Evolutionary conservation across 1,139 yeast species (phyloP).

Genomic region (Protomyces arabidopsidicola): DNA sequence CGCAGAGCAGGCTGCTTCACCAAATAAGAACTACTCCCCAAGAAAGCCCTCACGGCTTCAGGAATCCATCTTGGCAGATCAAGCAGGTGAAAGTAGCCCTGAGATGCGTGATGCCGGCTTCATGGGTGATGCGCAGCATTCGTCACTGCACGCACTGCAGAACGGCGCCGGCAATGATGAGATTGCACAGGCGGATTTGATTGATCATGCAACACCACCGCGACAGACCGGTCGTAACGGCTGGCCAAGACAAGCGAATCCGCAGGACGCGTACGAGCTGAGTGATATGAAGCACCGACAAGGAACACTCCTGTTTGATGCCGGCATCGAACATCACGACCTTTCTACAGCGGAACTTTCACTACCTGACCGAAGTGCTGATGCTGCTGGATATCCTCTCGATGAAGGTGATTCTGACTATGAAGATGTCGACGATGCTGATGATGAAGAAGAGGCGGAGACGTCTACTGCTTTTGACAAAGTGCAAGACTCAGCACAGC

Average conservation of each 20-base stretch:
- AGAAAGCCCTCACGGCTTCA: slow-evolving; percentile 9
- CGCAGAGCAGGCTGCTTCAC: not conserved
- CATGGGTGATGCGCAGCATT: not conserved
- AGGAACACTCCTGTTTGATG: not conserved
- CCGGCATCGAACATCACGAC: not conserved
- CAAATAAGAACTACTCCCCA: slow-evolving; percentile 8
- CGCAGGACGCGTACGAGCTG: not conserved
- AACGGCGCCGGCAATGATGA: not conserved
- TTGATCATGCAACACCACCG: not conserved
- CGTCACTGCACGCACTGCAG: not conserved
- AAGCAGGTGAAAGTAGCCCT: not conserved
- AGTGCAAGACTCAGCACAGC: not conserved
- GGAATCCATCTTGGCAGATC: slow-evolving; percentile 2
- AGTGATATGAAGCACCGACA: not conserved
- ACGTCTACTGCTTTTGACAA: not conserved
- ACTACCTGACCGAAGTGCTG: not conserved
- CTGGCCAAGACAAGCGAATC: not conserved
- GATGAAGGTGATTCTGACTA: not conserved
- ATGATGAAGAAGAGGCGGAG: not conserved
- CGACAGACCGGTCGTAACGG: not conserved
- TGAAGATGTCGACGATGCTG: not conserved
- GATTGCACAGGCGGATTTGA: not conserved
- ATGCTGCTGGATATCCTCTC: not conserved
- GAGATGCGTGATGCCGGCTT: not conserved
- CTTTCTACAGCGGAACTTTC: not conserved